Conservation (phyloP, 306 rosid species). For the Sesbania bispinosa region DNA sequence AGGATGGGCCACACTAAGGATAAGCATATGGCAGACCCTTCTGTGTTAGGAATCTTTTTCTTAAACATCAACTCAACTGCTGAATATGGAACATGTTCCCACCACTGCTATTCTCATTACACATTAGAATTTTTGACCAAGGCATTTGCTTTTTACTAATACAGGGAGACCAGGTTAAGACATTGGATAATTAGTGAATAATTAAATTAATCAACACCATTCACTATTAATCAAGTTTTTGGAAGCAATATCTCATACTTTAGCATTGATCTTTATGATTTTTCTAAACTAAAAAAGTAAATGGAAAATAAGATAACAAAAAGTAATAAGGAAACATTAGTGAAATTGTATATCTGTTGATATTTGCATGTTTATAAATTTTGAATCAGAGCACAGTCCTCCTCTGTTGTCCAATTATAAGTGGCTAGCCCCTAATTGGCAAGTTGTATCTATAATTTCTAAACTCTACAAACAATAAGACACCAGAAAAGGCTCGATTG, state of each 20-base stretch:
- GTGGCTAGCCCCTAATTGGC: no score
- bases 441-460: no score
- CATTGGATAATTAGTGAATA: no score
- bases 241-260: not conserved
- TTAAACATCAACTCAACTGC: constrained; percentile 37
- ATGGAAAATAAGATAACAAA: not conserved
- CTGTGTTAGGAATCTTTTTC: constrained; percentile 40
- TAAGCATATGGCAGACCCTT: constrained; percentile 48
- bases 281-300: no score
- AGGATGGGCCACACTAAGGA: constrained; percentile 54
- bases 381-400: not conserved
- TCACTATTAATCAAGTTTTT: not conserved
- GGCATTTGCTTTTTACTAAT: not conserved
- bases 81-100: constrained; percentile 34
- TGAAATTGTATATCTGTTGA: not conserved
- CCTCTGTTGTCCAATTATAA: no score
- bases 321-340: not conserved
- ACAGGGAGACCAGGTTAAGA: no score
- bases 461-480: not conserved
- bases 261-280: not conserved
- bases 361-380: not conserved
- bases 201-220: not conserved
- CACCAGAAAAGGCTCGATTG: constrained; percentile 18
- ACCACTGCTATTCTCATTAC: constrained; percentile 18
- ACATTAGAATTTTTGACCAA: constrained; percentile 34